Conservation (phyloP, 192 early-diverging fungal species). For the Rhizoclosmatium globosum region DNA sequence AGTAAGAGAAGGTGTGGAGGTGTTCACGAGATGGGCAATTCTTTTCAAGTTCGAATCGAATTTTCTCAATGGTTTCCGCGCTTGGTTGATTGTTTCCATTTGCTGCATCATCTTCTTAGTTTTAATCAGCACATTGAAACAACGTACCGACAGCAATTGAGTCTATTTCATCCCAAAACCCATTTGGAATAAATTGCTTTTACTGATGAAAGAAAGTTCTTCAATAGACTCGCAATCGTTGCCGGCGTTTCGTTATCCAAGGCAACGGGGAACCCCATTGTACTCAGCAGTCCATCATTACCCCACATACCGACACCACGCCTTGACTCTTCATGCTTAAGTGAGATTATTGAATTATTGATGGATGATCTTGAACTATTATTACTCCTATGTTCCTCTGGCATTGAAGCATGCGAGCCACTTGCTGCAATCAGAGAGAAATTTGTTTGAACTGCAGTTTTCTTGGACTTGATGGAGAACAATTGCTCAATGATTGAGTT, state of each 20-base stretch:
- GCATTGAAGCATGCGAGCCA: not conserved
- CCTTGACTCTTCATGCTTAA: not conserved
- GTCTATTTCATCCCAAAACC: slow-evolving; percentile 30
- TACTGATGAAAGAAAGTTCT: slow-evolving; percentile 29
- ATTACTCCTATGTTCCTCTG: not conserved
- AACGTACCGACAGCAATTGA: slow-evolving; percentile 14
- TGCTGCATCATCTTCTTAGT: too few relatives aligned
- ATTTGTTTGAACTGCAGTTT: not conserved
- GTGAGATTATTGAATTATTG: not conserved
- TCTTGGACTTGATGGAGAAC: too few relatives aligned
- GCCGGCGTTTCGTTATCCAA: slow-evolving; percentile 22
- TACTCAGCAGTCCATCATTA: not conserved
- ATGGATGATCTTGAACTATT: not conserved
- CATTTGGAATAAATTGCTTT: slow-evolving; percentile 25
- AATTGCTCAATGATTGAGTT: too few relatives aligned
- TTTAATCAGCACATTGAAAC: too few relatives aligned
- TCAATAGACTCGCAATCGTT: slow-evolving; percentile 30
- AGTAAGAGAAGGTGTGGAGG: slow-evolving; percentile 34
- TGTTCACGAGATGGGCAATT: slow-evolving; percentile 30
- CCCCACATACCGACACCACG: slow-evolving; percentile 14
- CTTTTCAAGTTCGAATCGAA: not conserved
- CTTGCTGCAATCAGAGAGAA: not conserved
- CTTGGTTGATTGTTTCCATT: not conserved
- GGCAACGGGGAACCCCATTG: slow-evolving; percentile 10
- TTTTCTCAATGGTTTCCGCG: not conserved